Base-by-base conservation (phyloP, 2,329 filamentous ascomycete species). In the Scytalidium sp. region DNA sequence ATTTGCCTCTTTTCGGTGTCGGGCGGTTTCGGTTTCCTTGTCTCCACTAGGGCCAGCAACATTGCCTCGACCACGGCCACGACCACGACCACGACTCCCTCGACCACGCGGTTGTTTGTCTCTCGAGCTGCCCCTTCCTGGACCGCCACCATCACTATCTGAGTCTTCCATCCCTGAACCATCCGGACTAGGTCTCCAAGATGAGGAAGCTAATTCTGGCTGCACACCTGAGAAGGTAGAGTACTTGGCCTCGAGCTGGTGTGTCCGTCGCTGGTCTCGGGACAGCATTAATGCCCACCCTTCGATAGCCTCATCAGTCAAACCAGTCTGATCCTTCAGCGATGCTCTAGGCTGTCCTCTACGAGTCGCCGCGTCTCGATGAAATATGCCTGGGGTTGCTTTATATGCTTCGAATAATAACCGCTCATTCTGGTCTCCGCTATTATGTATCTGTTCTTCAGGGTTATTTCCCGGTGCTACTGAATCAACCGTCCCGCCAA, bases 221-320 rank as follows among this genome's bases (percentile, higher is more conserved):
- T 96, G 90, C 49, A 78, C 69, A 2, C 87, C 88, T 11, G 75
- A 73, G 56, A 88, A 89, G 17, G 79, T 74, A 10, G 78, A 77
- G 60, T 85, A 87, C 62, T 83, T 86, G 45, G 78, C 78, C 67
- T 96, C 89, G 41, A 97, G 70, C 49, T 80, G 77, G 50, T 81
- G 80, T 65, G 86, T 73, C 52, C 85, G 79, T 60, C 81, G 80
- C 1, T 88, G 79, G 59, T 93, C 87, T 25, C 92, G 80, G 11
- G 75, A 72, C 7, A 97, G 70, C 89, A 97, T 96, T 44, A 96
- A 73, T 0, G 81, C 90, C 92, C 93, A 99, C 4, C 94, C 94
- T 68, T 97, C 94, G 27, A 99, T 87, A 2, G 87, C 85, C 68
- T 97, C 93, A 59, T 97, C 92, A 0, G 90, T 91, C 90, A 97